Conservation (phyloP, 2,329 filamentous ascomycete genomes). For the Cercospora sp. region DNA sequence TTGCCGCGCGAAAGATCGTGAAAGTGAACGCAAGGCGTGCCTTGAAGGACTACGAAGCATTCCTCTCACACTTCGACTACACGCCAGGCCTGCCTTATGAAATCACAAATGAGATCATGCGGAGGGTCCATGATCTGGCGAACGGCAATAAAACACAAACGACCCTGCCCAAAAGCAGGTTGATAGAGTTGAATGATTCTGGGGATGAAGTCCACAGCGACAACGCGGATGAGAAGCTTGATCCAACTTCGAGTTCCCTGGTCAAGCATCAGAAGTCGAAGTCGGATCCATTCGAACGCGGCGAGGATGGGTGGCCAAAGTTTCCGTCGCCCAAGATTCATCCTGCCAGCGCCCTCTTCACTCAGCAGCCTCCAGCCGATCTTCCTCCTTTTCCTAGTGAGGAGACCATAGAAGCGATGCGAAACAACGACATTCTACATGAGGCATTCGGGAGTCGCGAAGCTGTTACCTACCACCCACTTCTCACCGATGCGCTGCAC, state of each 20-base stretch:
- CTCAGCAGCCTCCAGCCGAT: slow-evolving; percentile 63
- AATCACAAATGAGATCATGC: slow-evolving; percentile 57
- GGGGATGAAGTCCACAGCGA: slow-evolving; percentile 25
- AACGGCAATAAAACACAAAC: slow-evolving; percentile 44
- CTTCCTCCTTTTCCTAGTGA: slow-evolving; percentile 66
- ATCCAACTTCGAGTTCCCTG: slow-evolving; percentile 43
- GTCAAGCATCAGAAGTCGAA: slow-evolving; percentile 44
- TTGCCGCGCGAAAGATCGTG: slow-evolving; percentile 67
- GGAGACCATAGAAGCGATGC: slow-evolving; percentile 30
- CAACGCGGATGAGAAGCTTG: slow-evolving; percentile 26
- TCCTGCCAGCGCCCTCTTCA: slow-evolving; percentile 67
- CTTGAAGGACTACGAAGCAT: slow-evolving; percentile 70
- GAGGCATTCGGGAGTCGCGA: slow-evolving; percentile 54
- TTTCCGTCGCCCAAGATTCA: slow-evolving; percentile 55
- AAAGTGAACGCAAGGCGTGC: slow-evolving; percentile 74
- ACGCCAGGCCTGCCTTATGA: slow-evolving; percentile 67
- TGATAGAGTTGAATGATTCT: slow-evolving; percentile 33
- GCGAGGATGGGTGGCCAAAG: slow-evolving; percentile 46
- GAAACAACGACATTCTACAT: slow-evolving; percentile 33
- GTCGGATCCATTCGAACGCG: slow-evolving; percentile 35
- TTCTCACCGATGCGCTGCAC: slow-evolving; percentile 76
- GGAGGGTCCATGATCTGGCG: slow-evolving; percentile 59
- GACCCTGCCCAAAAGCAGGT: slow-evolving; percentile 32
- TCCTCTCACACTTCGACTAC: slow-evolving; percentile 74
- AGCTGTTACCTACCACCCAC: slow-evolving; percentile 75